phyloP scores from a whole-genome alignment of 2,329 filamentous ascomycete species.

The Neophaeococcomyces aloes region DNA sequence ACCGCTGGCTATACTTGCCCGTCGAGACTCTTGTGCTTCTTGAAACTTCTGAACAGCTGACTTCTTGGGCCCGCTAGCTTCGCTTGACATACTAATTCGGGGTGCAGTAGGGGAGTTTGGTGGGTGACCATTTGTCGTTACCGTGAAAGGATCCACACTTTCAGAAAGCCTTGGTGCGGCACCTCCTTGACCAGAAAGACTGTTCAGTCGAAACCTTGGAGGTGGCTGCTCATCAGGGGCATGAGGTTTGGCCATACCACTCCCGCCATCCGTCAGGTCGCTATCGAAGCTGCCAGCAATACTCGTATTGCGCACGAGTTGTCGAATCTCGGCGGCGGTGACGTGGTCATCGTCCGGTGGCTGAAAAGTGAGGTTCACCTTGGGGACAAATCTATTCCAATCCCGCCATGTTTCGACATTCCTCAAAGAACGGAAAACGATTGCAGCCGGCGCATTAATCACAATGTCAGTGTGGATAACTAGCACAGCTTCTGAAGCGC shows the following conservation, averaged over 20 bases:
- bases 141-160: not conserved
- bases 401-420: slow-evolving; percentile 37
- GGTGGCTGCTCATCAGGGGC: slow-evolving; percentile 6
- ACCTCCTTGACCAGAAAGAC: slow-evolving; percentile 1
- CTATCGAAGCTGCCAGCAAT: slow-evolving; percentile 20
- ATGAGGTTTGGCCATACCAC: not conserved
- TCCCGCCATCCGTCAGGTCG: slow-evolving; percentile 17
- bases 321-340: slow-evolving; percentile 17
- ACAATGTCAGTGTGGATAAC: slow-evolving; percentile 27
- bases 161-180: not conserved
- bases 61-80: not conserved
- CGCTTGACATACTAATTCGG: too few relatives aligned
- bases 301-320: slow-evolving; percentile 20
- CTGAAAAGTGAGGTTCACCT: slow-evolving; percentile 36
- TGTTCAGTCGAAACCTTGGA: slow-evolving; percentile 5
- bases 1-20: slow-evolving; percentile 13
- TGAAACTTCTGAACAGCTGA: slow-evolving; percentile 17
- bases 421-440: slow-evolving; percentile 36
- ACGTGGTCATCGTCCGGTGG: slow-evolving; percentile 21
- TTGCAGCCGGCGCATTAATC: slow-evolving; percentile 32
- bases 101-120: not conserved
- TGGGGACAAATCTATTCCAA: slow-evolving; percentile 40
- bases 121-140: not conserved
- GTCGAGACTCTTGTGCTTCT: slow-evolving; percentile 14
- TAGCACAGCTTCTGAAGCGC: slow-evolving; percentile 23